Conservation (phyloP, 805 yeast species). For the Starmera pachycereana region DNA sequence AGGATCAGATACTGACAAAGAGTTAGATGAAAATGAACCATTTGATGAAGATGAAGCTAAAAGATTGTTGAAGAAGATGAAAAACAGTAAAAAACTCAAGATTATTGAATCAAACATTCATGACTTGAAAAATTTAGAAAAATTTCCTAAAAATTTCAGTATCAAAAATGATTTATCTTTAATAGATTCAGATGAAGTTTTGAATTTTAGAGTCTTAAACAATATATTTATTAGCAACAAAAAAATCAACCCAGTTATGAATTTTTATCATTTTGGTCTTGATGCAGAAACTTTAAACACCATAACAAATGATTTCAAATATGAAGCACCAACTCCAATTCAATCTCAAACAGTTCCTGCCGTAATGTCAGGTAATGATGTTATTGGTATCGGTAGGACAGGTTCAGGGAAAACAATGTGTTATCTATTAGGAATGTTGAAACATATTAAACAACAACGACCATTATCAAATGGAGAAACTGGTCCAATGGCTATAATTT, state of each 20-base stretch:
- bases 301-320: slow-evolving; percentile 40
- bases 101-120: slow-evolving; percentile 31
- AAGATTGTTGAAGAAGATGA: slow-evolving; percentile 24
- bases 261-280: slow-evolving; percentile 79
- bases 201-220: slow-evolving; percentile 59
- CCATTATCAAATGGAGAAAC: slow-evolving; percentile 36
- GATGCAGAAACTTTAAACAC: slow-evolving; percentile 46
- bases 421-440: slow-evolving; percentile 70
- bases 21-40: slow-evolving; percentile 2
- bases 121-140: slow-evolving; percentile 30
- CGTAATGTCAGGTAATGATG: slow-evolving; percentile 81
- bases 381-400: slow-evolving; percentile 91
- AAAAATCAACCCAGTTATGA: slow-evolving; percentile 43
- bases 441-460: slow-evolving; percentile 73
- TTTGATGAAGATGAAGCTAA: slow-evolving; percentile 22
- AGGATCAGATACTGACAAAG: slow-evolving; percentile 13
- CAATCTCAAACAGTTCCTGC: slow-evolving; percentile 90
- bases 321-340: slow-evolving; percentile 67
- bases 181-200: slow-evolving; percentile 46
- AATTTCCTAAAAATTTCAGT: slow-evolving; percentile 52
- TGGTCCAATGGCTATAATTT: slow-evolving; percentile 70
- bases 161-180: slow-evolving; percentile 30
- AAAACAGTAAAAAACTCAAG: slow-evolving; percentile 36
- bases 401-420: slow-evolving; percentile 96
- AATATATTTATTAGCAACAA: slow-evolving; percentile 18